phyloP scores from a whole-genome alignment of 2,329 filamentous ascomycete genomes.

The Alternaria gaisen region DNA sequence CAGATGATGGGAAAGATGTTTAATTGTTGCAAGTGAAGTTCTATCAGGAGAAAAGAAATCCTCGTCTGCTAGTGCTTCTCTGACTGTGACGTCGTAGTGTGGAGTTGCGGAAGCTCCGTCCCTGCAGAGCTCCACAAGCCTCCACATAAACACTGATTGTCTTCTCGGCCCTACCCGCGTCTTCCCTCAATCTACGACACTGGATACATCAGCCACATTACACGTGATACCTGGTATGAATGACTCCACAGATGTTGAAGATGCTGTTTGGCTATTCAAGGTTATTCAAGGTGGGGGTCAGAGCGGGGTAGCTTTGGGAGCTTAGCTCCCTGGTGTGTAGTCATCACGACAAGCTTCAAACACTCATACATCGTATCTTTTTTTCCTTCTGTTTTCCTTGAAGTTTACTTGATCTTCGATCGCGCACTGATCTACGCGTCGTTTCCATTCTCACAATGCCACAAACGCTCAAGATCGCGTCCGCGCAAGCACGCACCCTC shows the following conservation, averaged over 20 bases:
- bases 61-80: slow-evolving; percentile 7
- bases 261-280: background rate
- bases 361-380: background rate
- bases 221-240: background rate
- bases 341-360: background rate
- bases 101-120: slow-evolving; percentile 7
- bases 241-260: background rate
- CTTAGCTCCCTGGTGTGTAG: background rate
- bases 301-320: slow-evolving; percentile 10
- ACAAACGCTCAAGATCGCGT: slow-evolving; percentile 58
- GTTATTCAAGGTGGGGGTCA: background rate
- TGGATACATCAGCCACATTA: background rate
- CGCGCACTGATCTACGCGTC: background rate
- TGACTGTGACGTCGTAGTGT: slow-evolving; percentile 18
- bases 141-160: background rate
- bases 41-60: slow-evolving; percentile 7
- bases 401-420: background rate
- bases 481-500: slow-evolving; percentile 59
- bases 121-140: slow-evolving; percentile 6
- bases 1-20: background rate
- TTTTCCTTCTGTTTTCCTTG: background rate
- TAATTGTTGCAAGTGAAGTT: background rate
- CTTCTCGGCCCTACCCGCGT: background rate
- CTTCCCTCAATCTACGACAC: background rate
- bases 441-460: slow-evolving; percentile 45